phyloP scores from a whole-genome alignment of 495 filamentous ascomycete genomes.

The Aspergillus affinis region DNA sequence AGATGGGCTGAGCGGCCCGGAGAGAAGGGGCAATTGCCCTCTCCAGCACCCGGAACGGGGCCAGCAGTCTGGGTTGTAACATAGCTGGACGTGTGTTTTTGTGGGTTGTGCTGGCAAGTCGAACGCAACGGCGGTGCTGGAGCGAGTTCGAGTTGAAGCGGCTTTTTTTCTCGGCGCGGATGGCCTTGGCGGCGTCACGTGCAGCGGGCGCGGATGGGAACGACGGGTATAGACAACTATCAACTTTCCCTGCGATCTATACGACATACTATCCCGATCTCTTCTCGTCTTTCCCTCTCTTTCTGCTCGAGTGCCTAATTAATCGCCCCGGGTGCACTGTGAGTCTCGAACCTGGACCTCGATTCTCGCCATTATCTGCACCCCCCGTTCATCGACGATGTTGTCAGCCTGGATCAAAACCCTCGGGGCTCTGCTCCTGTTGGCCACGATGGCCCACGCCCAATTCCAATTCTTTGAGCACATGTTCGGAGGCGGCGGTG shows the following conservation, averaged over 20 bases:
- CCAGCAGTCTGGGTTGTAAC: conserved; percentile 44
- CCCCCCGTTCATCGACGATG: conserved; percentile 23
- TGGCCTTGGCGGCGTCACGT: conserved; percentile 34
- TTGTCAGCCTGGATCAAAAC: conserved; percentile 23
- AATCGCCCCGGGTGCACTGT: too few species aligned
- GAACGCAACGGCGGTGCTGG: conserved; percentile 2
- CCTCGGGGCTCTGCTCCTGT: conserved; percentile 48
- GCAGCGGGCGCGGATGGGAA: neutral
- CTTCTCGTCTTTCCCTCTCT: too few species aligned
- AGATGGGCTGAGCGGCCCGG: conserved; percentile 22
- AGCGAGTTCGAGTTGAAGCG: conserved; percentile 1
- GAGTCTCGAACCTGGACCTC: too few species aligned
- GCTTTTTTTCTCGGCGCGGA: conserved; percentile 26
- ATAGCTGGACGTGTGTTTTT: conserved; percentile 18
- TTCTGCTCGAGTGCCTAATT: too few species aligned
- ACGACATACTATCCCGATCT: neutral
- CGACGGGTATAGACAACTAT: neutral
- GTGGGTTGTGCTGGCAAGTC: conserved; percentile 18
- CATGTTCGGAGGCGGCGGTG: conserved; percentile 66
- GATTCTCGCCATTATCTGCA: neutral
- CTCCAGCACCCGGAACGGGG: conserved; percentile 43
- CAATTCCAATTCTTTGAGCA: conserved; percentile 94
- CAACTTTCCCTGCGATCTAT: neutral
- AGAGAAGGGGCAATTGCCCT: conserved; percentile 34
- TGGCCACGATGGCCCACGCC: conserved; percentile 50